Base-by-base conservation (phyloP, 148 eudicot genomes). In the Vaccinium vitisidaea region DNA sequence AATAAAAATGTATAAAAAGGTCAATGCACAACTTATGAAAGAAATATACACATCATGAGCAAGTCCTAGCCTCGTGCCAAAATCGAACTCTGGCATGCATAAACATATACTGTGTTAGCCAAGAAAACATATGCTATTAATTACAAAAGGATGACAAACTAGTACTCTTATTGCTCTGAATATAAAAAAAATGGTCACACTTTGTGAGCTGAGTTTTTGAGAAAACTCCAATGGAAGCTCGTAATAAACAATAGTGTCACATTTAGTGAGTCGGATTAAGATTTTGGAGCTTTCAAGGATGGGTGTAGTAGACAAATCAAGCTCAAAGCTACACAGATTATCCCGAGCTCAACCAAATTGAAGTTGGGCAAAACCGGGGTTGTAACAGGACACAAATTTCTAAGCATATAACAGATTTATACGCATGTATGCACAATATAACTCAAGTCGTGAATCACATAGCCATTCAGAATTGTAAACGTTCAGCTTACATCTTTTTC, bases 401-500 rank as follows among this genome's bases (percentile, higher is more conserved):
- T 67, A 67, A 8, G 15, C 7, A 23, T 8, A 2, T 30, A 30
- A 18, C 14, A 5, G 61, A n/a, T 50, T 67, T 69, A 52, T 4
- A 49, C 11, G 77, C 63, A 27, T 48, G 25, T 27, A 58, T 18
- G 49, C 52, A 18, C 9, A 18, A 39, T 30, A 52, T 52, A 36
- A 67, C 55, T 32, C 21, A 50, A 50, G 52, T 23, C 32, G 6
- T 27, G 27, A 48, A 25, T 52, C 30, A 85, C n/a, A 30, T 4
- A 80, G 50, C 74, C 78, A 70, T 53, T 82, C 63, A 52, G 73
- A 80, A 13, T 13, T 7, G 36, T 43, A 6, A 55, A 55, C 79
- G 53, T 61, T 65, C 85, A 48, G 53, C 82, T 32, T 87, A 96
- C 99, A 94, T 93, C 93, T 86, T 91, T 91, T 50, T 91, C 95